Percentiles rank a stretch among this genome's conserved stretches.
These are phyloP conservation scores for Calonectria crousiana DNA, from an alignment of 2,329 filamentous ascomycete genomes.

Conservation along the genomic window DNA sequence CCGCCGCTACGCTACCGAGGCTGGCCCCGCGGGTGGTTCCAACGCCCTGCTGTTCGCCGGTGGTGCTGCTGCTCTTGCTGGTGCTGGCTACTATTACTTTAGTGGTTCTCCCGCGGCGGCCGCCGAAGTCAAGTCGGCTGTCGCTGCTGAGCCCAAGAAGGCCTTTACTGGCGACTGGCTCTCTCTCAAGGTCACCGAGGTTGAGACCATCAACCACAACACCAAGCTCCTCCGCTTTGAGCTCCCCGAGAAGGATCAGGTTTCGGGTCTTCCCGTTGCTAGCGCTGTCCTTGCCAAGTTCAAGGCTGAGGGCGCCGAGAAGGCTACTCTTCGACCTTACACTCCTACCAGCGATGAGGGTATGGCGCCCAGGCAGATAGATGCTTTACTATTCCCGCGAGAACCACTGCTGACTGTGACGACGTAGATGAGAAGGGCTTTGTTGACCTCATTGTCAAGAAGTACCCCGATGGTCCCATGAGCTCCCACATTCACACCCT, in stretches of 20 bases:
- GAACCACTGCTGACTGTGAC: conserved; percentile 24
- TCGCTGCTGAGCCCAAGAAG: conserved; percentile 65
- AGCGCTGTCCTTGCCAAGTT: conserved; percentile 94
- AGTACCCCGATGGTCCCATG: conserved; percentile 92
- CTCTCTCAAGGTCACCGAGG: conserved; percentile 80
- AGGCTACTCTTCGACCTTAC: conserved; percentile 91
- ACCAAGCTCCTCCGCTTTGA: conserved; percentile 93
- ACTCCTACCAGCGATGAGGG: conserved; percentile 91
- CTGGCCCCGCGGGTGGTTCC: conserved; percentile 63
- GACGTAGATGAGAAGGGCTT: conserved; percentile 78
- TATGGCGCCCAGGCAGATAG: conserved; percentile 51
- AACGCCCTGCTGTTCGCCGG: conserved; percentile 72
- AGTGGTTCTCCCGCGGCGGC: conserved; percentile 68
- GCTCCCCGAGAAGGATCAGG: conserved; percentile 84
- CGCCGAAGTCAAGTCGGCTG: conserved; percentile 59
- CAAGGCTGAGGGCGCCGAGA: conserved; percentile 84
- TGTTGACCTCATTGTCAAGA: conserved; percentile 92
- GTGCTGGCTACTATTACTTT: conserved; percentile 69
- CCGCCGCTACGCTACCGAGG: conserved; percentile 77
- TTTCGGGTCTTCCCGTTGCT: conserved; percentile 84
- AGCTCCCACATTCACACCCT: conserved; percentile 88
- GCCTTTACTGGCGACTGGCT: conserved; percentile 86
- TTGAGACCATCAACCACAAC: conserved; percentile 90
- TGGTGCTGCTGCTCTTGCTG: conserved; percentile 70
- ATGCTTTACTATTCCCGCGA: background rate